A percentile compares a stretch with the other conserved stretches of the same genome.
phyloP scores from a whole-genome alignment of 306 rosid species.

The Glycine latifolia region DNA sequence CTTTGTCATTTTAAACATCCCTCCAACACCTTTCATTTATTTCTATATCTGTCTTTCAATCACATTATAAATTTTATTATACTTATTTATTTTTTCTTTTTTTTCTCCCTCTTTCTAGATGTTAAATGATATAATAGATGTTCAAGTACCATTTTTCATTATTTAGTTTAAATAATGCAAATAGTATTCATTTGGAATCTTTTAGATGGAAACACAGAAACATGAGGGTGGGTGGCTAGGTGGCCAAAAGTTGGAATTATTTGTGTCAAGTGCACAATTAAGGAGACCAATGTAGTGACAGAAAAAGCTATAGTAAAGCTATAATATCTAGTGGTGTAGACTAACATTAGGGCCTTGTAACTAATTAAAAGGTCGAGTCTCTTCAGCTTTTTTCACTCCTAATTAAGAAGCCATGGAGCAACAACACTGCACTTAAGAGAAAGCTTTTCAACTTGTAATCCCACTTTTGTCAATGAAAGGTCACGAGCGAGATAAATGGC shows the following conservation, averaged over 20 bases:
- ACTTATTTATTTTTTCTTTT: no score
- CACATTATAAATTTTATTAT: no score
- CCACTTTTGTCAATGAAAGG: conserved; percentile 14
- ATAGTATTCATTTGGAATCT: background rate
- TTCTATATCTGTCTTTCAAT: no score
- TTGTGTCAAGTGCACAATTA: conserved; percentile 33
- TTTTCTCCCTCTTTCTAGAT: no score
- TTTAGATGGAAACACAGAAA: conserved; percentile 6
- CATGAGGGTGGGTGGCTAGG: conserved; percentile 11
- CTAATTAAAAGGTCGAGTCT: conserved; percentile 39
- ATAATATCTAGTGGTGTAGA: background rate
- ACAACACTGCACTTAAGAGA: conserved; percentile 14
- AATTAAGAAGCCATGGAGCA: conserved; percentile 18
- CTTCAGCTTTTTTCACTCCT: conserved; percentile 39
- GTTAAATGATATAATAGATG: no score
- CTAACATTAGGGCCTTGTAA: conserved; percentile 39
- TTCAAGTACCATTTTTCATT: no score
- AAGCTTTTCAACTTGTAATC: background rate
- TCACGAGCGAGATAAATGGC: conserved; percentile 6
- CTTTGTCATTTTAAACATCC: no score
- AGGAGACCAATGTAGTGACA: conserved; percentile 22
- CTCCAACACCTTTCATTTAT: no score
- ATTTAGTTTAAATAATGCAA: background rate
- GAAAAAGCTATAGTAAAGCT: conserved; percentile 39
- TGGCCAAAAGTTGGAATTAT: conserved; percentile 20